Evolutionary conservation across 768 basidiomycete species (phyloP).

Genomic region (Macrolepiota fuliginosa): DNA sequence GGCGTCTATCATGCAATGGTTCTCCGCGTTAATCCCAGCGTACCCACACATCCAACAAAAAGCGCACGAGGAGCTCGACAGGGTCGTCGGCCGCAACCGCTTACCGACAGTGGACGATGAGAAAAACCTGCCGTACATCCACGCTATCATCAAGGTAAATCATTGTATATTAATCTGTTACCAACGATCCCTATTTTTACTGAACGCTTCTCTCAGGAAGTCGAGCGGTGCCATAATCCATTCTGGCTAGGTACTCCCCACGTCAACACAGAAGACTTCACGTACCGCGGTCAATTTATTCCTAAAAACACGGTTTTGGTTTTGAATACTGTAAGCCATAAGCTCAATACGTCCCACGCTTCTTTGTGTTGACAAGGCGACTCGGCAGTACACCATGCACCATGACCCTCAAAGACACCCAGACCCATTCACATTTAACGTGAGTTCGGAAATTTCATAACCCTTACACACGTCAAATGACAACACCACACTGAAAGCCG

Average conservation of each 20-base stretch:
- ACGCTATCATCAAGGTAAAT: conserved; percentile 21
- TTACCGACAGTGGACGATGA: conserved; percentile 20
- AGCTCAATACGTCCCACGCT: background rate
- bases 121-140: conserved; percentile 18
- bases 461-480: background rate
- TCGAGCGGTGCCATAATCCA: conserved; percentile 33
- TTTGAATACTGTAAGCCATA: conserved; percentile 29
- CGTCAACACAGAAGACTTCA: conserved; percentile 35
- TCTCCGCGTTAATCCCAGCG: conserved; percentile 26
- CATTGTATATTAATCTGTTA: background rate
- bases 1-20: conserved; percentile 36
- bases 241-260: conserved; percentile 42
- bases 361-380: background rate
- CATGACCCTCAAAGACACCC: conserved; percentile 34
- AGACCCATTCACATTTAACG: conserved; percentile 34
- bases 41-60: conserved; percentile 19
- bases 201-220: conserved; percentile 21
- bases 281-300: conserved; percentile 37
- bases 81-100: conserved; percentile 15
- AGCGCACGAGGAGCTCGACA: conserved; percentile 25
- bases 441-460: conserved; percentile 3
- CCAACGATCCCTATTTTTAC: background rate
- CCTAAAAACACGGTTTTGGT: conserved; percentile 38
- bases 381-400: conserved; percentile 33
- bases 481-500: conserved; percentile 26